Conservation (phyloP, 2,329 filamentous ascomycete genomes). For the Penicillium sp. region DNA sequence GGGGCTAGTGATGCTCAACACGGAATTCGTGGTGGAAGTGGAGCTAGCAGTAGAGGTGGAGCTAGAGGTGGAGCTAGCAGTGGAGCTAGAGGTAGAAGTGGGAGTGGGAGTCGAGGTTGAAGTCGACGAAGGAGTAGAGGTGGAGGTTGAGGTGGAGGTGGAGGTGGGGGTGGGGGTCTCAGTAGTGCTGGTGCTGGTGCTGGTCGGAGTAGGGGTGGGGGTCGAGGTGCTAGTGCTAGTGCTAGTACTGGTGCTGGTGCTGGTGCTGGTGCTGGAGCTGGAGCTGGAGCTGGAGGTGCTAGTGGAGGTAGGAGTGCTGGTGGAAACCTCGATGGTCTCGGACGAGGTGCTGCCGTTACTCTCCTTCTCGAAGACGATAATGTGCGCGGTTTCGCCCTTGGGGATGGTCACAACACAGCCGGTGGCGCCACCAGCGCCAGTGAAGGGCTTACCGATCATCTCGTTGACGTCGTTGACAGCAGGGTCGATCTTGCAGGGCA, state of each 20-base stretch:
- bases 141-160: slow-evolving; percentile 18
- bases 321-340: slow-evolving; percentile 13
- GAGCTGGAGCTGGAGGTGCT: slow-evolving; percentile 13
- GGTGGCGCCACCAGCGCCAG: slow-evolving; percentile 65
- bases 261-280: slow-evolving; percentile 11
- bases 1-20: slow-evolving; percentile 15
- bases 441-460: slow-evolving; percentile 58
- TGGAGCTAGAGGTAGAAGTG: slow-evolving; percentile 7
- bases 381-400: slow-evolving; percentile 64
- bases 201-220: slow-evolving; percentile 17
- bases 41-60: slow-evolving; percentile 2
- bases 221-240: slow-evolving; percentile 13
- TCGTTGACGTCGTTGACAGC: slow-evolving; percentile 55
- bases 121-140: slow-evolving; percentile 19
- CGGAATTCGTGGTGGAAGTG: slow-evolving; percentile 17
- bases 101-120: neutral
- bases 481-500: slow-evolving; percentile 73
- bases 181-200: slow-evolving; percentile 8
- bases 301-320: slow-evolving; percentile 14
- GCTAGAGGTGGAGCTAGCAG: neutral
- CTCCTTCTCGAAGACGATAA: slow-evolving; percentile 59
- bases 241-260: too few species aligned
- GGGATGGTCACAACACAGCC: slow-evolving; percentile 78
- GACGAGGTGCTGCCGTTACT: slow-evolving; percentile 14
- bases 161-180: slow-evolving; percentile 18